Percentiles rank a stretch among this genome's conserved stretches.
phyloP scores from a whole-genome alignment of 1,284 basidiomycete species.

The Heterobasidion occidentale region DNA sequence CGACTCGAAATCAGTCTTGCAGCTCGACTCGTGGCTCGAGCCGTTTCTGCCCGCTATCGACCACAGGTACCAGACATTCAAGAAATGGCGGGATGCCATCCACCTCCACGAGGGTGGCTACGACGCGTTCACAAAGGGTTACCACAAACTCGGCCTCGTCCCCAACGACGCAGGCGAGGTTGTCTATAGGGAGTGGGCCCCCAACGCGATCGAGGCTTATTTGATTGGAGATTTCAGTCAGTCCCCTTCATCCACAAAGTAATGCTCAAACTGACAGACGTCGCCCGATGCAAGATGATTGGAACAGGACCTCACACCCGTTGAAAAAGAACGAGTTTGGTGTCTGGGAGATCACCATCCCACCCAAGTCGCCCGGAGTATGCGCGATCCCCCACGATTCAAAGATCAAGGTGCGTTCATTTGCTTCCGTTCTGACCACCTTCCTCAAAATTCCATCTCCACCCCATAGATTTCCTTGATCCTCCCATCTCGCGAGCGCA shows the following conservation, averaged over 20 bases:
- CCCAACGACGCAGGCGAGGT: slow-evolving; percentile 65
- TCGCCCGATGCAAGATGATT: slow-evolving; percentile 52
- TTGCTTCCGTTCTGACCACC: background rate
- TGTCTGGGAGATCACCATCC: slow-evolving; percentile 85
- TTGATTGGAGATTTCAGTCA: slow-evolving; percentile 96
- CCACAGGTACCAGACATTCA: slow-evolving; percentile 65
- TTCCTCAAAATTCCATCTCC: background rate
- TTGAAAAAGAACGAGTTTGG: slow-evolving; percentile 88
- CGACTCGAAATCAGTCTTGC: slow-evolving; percentile 46
- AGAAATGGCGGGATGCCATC: slow-evolving; percentile 71
- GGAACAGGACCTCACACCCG: slow-evolving; percentile 79
- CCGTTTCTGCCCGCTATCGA: slow-evolving; percentile 68
- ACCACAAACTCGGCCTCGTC: slow-evolving; percentile 81
- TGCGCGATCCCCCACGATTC: slow-evolving; percentile 94
- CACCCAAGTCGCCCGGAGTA: slow-evolving; percentile 59
- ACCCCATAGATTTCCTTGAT: slow-evolving; percentile 83
- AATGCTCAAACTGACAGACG: background rate
- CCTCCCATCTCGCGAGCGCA: slow-evolving; percentile 64
- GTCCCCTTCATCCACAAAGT: slow-evolving; percentile 23
- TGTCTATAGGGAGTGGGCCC: slow-evolving; percentile 93
- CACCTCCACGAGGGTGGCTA: slow-evolving; percentile 80
- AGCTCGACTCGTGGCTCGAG: slow-evolving; percentile 69
- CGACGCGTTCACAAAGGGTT: slow-evolving; percentile 84
- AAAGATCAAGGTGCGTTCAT: slow-evolving; percentile 74
- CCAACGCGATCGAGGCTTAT: slow-evolving; percentile 76